Evolutionary conservation across 1,139 yeast species (phyloP).

Genomic region (Suhomyces bokatorum): DNA sequence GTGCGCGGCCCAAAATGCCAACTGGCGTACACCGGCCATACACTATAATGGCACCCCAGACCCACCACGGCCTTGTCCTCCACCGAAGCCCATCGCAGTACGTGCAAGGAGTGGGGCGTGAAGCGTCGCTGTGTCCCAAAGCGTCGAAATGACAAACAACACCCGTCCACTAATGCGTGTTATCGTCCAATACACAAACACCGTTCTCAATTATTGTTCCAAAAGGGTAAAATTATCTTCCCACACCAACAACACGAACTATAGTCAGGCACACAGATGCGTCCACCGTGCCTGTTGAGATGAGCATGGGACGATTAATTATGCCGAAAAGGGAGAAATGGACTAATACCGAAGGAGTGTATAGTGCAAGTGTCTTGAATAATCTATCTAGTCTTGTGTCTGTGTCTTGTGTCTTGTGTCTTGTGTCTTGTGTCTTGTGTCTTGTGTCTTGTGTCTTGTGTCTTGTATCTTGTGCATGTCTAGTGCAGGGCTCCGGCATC

Average conservation of each 20-base stretch:
- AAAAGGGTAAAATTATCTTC: not conserved
- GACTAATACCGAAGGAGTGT: too few species aligned
- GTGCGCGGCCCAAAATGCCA: not conserved
- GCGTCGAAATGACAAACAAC: not conserved
- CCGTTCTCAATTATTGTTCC: not conserved
- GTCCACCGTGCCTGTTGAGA: not conserved
- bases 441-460: too few species aligned
- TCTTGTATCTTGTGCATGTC: too few species aligned
- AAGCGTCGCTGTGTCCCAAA: not conserved
- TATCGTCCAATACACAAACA: not conserved
- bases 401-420: too few species aligned
- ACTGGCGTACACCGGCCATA: too few species aligned
- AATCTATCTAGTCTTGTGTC: too few species aligned
- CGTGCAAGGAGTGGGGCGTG: too few species aligned
- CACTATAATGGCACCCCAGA: not conserved
- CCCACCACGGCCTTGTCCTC: not conserved
- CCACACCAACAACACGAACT: not conserved
- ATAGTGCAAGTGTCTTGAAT: too few species aligned
- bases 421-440: too few species aligned
- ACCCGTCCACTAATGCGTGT: not conserved
- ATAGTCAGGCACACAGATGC: conserved; percentile 1
- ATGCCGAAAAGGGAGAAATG: not conserved
- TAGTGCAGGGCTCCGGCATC: too few species aligned
- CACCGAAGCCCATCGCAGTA: not conserved
- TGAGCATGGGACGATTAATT: not conserved